Evolutionary conservation across 192 early-diverging fungal species (phyloP).

Genomic region (Funneliformis mosseae): DNA sequence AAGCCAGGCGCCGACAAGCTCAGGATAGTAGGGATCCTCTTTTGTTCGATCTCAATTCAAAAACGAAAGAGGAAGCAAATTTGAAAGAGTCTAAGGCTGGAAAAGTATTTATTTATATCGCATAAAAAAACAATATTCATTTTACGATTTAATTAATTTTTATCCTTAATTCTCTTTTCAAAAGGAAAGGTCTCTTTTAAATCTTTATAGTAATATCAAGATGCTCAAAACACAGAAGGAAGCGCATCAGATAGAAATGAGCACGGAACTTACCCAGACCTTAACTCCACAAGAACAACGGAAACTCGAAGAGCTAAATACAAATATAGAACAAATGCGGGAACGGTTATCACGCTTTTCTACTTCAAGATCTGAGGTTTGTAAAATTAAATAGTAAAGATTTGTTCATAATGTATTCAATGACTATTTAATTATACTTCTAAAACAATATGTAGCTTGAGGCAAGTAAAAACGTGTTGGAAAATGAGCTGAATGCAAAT

Average conservation of each 20-base stretch:
- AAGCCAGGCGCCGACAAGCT: slow-evolving; percentile 54
- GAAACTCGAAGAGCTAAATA: slow-evolving; percentile 50
- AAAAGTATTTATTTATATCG: slow-evolving; percentile 43
- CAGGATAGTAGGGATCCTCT: slow-evolving; percentile 61
- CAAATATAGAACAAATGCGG: slow-evolving; percentile 58
- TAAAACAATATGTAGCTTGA: slow-evolving; percentile 56
- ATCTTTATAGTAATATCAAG: slow-evolving; percentile 48
- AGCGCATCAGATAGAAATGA: slow-evolving; percentile 63
- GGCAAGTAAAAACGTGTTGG: slow-evolving; percentile 67
- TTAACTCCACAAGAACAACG: slow-evolving; percentile 59
- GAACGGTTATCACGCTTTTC: slow-evolving; percentile 58
- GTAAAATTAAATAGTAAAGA: not conserved
- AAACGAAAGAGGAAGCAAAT: slow-evolving; percentile 64
- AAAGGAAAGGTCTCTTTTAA: slow-evolving; percentile 54
- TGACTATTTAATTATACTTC: not conserved
- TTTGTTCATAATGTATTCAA: slow-evolving; percentile 22
- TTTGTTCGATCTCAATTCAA: slow-evolving; percentile 56
- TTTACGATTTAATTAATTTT: not conserved
- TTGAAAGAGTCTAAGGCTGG: slow-evolving; percentile 50
- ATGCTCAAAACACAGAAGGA: slow-evolving; percentile 60
- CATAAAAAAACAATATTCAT: not conserved
- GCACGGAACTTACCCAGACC: slow-evolving; percentile 55
- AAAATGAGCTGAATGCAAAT: slow-evolving; percentile 72
- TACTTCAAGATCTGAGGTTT: slow-evolving; percentile 56
- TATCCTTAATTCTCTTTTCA: not conserved